phyloP scores from a whole-genome alignment of 371 early-diverging fungal species.

The Conidiobolus incongruus region DNA sequence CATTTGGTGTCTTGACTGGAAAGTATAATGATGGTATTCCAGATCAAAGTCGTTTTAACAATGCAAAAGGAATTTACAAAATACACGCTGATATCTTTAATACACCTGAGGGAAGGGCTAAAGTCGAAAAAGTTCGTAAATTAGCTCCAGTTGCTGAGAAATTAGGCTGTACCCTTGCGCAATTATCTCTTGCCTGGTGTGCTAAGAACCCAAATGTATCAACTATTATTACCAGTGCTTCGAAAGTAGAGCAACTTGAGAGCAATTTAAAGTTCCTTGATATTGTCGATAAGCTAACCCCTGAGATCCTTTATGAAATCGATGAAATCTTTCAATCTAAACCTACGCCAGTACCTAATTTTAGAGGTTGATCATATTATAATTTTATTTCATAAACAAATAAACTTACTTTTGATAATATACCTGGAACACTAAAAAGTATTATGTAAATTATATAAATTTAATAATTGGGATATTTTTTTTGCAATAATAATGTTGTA shows the following conservation, averaged over 20 bases:
- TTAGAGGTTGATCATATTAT: no score
- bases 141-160: no score
- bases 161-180: no score
- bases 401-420: no score
- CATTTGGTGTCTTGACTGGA: slow-evolving; percentile 46
- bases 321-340: slow-evolving; percentile 41
- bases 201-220: slow-evolving; percentile 25
- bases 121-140: no score
- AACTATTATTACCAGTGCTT: slow-evolving; percentile 22
- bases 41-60: slow-evolving; percentile 33
- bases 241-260: slow-evolving; percentile 37
- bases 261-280: no score
- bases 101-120: slow-evolving; percentile 11
- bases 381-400: no score
- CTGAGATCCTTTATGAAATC: slow-evolving; percentile 36
- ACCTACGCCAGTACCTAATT: slow-evolving; percentile 36
- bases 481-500: no score
- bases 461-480: no score
- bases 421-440: no score
- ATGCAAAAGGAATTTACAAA: slow-evolving; percentile 35
- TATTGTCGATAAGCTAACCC: slow-evolving; percentile 33
- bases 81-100: slow-evolving; percentile 24
- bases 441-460: no score
- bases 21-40: slow-evolving; percentile 61
- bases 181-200: slow-evolving; percentile 73